These are phyloP conservation scores for Nyctanthes arbortristis DNA, from an alignment of 257 asterid genomes.

Conservation along the genomic window DNA sequence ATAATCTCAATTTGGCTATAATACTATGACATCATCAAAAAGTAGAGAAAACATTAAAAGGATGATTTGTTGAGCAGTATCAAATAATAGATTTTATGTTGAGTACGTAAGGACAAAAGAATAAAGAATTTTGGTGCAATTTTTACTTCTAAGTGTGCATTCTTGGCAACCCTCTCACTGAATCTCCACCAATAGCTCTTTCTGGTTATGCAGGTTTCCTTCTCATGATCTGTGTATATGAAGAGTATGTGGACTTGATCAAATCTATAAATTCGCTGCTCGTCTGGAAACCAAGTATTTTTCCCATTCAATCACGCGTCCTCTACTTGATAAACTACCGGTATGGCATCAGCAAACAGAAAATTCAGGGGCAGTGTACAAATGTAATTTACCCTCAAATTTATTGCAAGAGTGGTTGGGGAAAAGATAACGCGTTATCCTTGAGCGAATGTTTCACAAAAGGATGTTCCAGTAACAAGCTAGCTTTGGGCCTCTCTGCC, in stretches of 20 bases:
- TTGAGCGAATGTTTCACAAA: slow-evolving; percentile 46
- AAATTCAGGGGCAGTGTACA: neutral
- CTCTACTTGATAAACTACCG: slow-evolving; percentile 8
- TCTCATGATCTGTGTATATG: slow-evolving; percentile 30
- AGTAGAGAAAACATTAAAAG: too few relatives aligned
- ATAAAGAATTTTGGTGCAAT: too few relatives aligned
- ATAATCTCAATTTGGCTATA: too few relatives aligned
- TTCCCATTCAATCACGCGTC: slow-evolving; percentile 33
- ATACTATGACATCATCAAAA: too few relatives aligned
- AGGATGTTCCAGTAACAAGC: slow-evolving; percentile 62
- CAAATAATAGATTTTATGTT: too few relatives aligned
- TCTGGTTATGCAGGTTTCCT: slow-evolving; percentile 26
- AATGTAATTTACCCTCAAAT: slow-evolving; percentile 39
- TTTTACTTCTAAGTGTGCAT: too few relatives aligned
- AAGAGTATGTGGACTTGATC: slow-evolving; percentile 33
- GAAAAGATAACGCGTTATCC: too few relatives aligned
- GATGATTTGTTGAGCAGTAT: too few relatives aligned
- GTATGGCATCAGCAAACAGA: neutral
- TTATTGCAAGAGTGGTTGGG: too few relatives aligned
- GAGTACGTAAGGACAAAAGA: too few relatives aligned
- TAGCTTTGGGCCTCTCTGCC: slow-evolving; percentile 74
- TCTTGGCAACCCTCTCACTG: too few relatives aligned
- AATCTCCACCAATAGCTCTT: too few relatives aligned
- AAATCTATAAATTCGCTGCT: slow-evolving; percentile 26
- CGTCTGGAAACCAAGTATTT: slow-evolving; percentile 21